phyloP scores from a whole-genome alignment of 768 basidiomycete species.

The Hebeloma cylindrosporum region DNA sequence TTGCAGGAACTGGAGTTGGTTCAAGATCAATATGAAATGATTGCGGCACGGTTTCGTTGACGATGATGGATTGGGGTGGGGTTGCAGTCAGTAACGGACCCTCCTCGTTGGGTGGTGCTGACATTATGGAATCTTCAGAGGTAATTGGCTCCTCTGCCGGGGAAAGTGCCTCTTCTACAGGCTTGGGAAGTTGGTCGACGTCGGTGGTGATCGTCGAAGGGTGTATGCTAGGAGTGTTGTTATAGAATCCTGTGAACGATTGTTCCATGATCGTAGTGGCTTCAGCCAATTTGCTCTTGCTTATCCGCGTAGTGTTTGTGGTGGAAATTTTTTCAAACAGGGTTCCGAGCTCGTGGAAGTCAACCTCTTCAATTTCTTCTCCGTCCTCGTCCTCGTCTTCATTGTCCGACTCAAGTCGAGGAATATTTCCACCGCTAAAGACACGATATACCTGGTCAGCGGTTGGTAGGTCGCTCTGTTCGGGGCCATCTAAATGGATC shows the following conservation, averaged over 20 bases:
- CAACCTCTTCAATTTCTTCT: conserved; percentile 55
- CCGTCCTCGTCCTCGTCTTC: conserved; percentile 30
- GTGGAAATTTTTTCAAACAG: conserved; percentile 37
- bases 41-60: not conserved
- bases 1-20: conserved; percentile 23
- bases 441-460: conserved; percentile 65
- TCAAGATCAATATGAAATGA: conserved; percentile 16
- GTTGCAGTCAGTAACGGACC: not conserved
- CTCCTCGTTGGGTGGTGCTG: not conserved
- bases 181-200: conserved; percentile 18
- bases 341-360: conserved; percentile 61
- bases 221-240: not conserved
- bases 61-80: not conserved
- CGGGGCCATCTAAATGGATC: conserved; percentile 41
- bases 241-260: conserved; percentile 18
- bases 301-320: conserved; percentile 16
- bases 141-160: conserved; percentile 10
- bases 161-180: conserved; percentile 22
- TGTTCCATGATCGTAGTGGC: conserved; percentile 12
- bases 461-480: conserved; percentile 62
- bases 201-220: not conserved
- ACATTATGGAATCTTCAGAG: conserved; percentile 7
- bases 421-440: conserved; percentile 45
- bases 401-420: conserved; percentile 24
- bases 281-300: conserved; percentile 16